These are phyloP conservation scores for Stramenopiles sp. DNA, from an alignment of 352 stramenopile species.

Conservation along the genomic window DNA sequence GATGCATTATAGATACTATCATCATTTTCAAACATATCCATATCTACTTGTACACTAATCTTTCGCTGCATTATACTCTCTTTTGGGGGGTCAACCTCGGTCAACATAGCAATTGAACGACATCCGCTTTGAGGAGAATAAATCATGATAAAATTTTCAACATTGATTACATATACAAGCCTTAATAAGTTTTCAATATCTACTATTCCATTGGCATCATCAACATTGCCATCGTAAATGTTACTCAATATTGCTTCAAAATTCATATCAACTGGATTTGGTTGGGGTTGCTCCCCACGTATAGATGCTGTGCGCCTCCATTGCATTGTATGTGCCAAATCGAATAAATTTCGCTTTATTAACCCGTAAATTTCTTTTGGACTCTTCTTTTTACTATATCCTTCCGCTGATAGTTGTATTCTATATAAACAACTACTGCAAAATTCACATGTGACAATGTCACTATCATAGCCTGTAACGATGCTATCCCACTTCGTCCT, in stretches of 20 bases:
- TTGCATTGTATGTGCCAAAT: neutral
- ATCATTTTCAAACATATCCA: neutral
- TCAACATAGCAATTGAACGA: neutral
- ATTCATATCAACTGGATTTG: neutral
- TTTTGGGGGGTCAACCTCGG: neutral
- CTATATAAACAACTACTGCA: neutral
- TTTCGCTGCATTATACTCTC: neutral
- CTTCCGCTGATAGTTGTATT: neutral
- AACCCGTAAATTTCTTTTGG: slow-evolving; percentile 4
- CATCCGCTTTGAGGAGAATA: neutral
- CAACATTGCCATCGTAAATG: neutral
- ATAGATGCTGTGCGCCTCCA: neutral
- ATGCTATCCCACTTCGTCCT: neutral
- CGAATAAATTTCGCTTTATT: neutral
- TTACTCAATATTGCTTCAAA: neutral
- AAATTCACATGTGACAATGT: neutral
- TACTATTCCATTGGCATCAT: neutral
- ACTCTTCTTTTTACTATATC: neutral
- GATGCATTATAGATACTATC: neutral
- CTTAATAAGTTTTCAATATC: neutral
- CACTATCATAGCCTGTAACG: neutral
- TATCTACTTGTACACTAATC: neutral
- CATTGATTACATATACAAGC: slow-evolving; percentile 3
- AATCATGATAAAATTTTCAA: slow-evolving; percentile 3
- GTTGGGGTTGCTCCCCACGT: neutral